These are phyloP conservation scores for Phytophthora pistaciae DNA, from an alignment of 352 stramenopile species.

Conservation along the genomic window DNA sequence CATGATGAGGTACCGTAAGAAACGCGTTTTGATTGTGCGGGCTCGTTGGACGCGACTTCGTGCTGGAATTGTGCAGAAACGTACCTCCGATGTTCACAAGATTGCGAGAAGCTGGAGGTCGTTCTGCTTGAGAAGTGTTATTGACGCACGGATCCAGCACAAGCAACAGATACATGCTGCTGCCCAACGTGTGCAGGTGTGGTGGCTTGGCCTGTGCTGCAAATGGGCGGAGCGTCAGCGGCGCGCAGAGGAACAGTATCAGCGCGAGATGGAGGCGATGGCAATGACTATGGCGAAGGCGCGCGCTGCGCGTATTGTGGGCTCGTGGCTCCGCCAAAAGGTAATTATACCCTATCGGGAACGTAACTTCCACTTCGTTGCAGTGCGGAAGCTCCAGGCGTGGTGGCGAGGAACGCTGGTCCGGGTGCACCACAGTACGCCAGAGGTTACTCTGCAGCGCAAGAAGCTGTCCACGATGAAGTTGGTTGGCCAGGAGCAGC, in stretches of 20 bases:
- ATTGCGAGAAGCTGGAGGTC: constrained; percentile 49
- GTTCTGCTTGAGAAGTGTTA: constrained; percentile 27
- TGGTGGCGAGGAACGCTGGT: constrained; percentile 81
- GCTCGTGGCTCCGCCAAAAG: constrained; percentile 34
- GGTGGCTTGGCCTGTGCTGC: constrained; percentile 50
- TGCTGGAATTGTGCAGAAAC: constrained; percentile 40
- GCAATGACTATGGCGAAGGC: constrained; percentile 30
- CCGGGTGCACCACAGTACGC: constrained; percentile 53
- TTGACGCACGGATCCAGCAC: constrained; percentile 35
- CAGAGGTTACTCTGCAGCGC: constrained; percentile 54
- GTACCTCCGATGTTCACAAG: constrained; percentile 22
- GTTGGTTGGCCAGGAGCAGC: constrained; percentile 36
- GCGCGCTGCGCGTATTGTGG: constrained; percentile 33
- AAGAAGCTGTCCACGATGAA: constrained; percentile 69
- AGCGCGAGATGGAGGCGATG: constrained; percentile 34
- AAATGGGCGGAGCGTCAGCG: constrained; percentile 44
- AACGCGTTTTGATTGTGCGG: constrained; percentile 35
- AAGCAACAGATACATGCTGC: constrained; percentile 22
- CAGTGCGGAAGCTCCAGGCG: constrained; percentile 56
- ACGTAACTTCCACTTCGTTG: constrained; percentile 27
- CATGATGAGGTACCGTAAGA: constrained; percentile 32
- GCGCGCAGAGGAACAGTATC: constrained; percentile 34
- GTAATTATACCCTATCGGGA: constrained; percentile 40
- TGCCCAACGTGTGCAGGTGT: constrained; percentile 45
- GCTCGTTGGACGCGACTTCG: constrained; percentile 45